Evolutionary conservation across 768 basidiomycete genomes (phyloP).

Genomic region (Hortiboletus campestris): DNA sequence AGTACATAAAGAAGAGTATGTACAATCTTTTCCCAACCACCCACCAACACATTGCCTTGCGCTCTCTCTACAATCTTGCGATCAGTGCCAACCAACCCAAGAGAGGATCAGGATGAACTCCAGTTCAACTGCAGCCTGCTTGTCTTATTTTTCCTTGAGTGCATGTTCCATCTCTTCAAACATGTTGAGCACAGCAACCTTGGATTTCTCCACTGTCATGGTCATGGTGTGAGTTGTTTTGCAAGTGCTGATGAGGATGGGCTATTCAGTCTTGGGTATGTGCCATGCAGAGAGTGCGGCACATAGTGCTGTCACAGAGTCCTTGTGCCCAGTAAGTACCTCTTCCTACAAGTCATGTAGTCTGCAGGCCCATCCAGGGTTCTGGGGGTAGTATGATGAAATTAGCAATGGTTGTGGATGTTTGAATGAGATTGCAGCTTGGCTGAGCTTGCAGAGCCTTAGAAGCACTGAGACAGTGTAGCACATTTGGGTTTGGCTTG

Average conservation of each 20-base stretch:
- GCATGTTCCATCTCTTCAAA: slow-evolving; percentile 71
- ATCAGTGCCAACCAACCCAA: slow-evolving; percentile 11
- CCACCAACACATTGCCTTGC: slow-evolving; percentile 16
- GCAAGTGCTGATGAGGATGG: slow-evolving; percentile 42
- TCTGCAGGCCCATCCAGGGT: slow-evolving; percentile 60
- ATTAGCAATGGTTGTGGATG: slow-evolving; percentile 14
- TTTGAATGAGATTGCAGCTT: too few relatives aligned
- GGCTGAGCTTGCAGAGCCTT: too few relatives aligned
- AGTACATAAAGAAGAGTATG: too few relatives aligned
- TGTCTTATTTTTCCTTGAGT: slow-evolving; percentile 46
- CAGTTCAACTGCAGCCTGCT: slow-evolving; percentile 31
- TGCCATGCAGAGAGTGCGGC: slow-evolving; percentile 43
- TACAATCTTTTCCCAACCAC: slow-evolving; percentile 19
- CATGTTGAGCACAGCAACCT: slow-evolving; percentile 47
- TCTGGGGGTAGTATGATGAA: slow-evolving; percentile 53
- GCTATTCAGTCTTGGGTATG: slow-evolving; percentile 68
- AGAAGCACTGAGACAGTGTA: slow-evolving; percentile 24
- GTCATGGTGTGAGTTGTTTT: not conserved
- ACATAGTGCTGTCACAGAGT: slow-evolving; percentile 50
- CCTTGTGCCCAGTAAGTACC: slow-evolving; percentile 58
- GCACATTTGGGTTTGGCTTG: slow-evolving; percentile 42
- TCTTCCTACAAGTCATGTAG: slow-evolving; percentile 85
- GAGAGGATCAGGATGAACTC: slow-evolving; percentile 36
- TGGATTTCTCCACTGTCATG: slow-evolving; percentile 12
- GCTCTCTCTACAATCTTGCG: slow-evolving; percentile 11